Evolutionary conservation across 768 basidiomycete species (phyloP).

Genomic region (Coprinopsis strossmayeri): DNA sequence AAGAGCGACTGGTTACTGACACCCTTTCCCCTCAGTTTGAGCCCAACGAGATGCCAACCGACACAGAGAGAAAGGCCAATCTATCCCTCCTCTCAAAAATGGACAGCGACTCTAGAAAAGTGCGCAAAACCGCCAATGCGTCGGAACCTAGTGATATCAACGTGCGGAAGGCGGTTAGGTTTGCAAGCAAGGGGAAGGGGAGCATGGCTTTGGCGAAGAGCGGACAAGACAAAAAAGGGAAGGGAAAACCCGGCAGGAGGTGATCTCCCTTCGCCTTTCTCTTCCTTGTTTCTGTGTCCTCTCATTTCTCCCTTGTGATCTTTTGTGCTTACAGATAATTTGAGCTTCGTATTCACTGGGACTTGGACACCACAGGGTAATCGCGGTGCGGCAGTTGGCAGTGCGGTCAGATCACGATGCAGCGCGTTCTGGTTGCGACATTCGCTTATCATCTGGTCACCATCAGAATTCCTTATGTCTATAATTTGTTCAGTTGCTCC

Average conservation of each 20-base stretch:
- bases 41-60: conserved; percentile 60
- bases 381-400: too few relatives aligned
- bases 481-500: too few relatives aligned
- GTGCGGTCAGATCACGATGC: too few relatives aligned
- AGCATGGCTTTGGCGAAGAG: conserved; percentile 48
- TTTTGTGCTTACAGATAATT: not conserved
- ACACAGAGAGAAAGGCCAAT: conserved; percentile 65
- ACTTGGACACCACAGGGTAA: too few relatives aligned
- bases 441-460: too few relatives aligned
- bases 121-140: conserved; percentile 35
- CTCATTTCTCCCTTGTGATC: not conserved
- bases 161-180: conserved; percentile 81
- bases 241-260: conserved; percentile 22
- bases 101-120: conserved; percentile 66
- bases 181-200: conserved; percentile 65
- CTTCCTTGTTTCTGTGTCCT: not conserved
- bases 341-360: not conserved
- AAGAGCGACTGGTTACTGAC: not conserved
- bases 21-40: conserved; percentile 66
- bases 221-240: conserved; percentile 26
- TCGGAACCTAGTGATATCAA: conserved; percentile 68
- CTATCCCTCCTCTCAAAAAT: conserved; percentile 73
- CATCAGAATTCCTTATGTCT: too few relatives aligned
- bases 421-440: too few relatives aligned
- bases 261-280: conserved; percentile 10